Evolutionary conservation across 169 alveolate species (phyloP), one percentile per base, ranked within the genome.

Genomic region (Cryptosporidium felis): DNA sequence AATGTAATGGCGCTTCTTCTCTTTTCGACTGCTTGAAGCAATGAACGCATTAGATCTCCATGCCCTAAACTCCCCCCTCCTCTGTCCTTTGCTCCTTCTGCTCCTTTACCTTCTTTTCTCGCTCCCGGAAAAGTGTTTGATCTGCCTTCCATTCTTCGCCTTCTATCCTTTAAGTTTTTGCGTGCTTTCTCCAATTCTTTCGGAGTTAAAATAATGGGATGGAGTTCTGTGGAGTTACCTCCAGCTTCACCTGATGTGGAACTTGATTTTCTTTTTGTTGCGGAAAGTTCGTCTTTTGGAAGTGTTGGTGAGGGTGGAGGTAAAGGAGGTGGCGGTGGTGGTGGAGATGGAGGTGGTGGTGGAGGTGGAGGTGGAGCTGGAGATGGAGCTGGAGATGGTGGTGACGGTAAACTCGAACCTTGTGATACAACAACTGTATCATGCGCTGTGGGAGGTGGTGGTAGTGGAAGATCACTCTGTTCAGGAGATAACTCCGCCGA

Each of bases 221-320:
- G 26, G 12, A 10, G 16, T 44, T 44, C 51, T 14, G 12, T 44
- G n/a, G 51, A 44, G 12, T 14, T 14, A 44, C n/a, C n/a, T 44
- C n/a, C 51, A 44, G 12, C 51, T n/a, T 14, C 51, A 44, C 12
- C 23, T 12, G 18, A 12, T 0, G 61, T 10, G 8, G 14, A 6
- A 41, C 34, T 3, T 28, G 51, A 10, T 32, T 47, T 21, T 61
- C 32, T 3, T 32, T n/a, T 3, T 26, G 80, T 47, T 5, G 45
- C 5, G 30, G 61, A 42, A 3, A 30, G 18, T 4, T 46, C 36
- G 10, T 61, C 66, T 41, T 28, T 10, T 12, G 51, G 51, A 34
- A 80, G 74, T 26, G 89, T 56, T 5, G 90, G 82, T 46, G 90
- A 56, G 5, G 88, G 66, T 9, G 65, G 65, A 9, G 80, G 36